Conservation (phyloP, 1,284 basidiomycete species). For the Rhodofomes roseus region DNA sequence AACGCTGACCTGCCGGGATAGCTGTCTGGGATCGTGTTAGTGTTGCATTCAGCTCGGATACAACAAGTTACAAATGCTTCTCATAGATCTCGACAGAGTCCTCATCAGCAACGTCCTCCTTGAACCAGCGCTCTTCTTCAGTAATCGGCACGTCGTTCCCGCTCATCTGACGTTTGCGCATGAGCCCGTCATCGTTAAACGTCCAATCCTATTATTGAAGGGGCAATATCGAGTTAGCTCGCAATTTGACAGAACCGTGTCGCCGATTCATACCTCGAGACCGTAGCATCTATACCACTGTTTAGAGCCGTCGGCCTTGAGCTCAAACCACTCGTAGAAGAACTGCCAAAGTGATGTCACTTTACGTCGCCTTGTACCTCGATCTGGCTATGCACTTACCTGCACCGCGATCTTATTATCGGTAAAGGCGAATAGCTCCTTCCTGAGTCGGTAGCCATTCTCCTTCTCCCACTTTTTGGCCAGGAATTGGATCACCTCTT, state of each 20-base stretch:
- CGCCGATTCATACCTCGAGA: slow-evolving; percentile 33
- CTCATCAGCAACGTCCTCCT: slow-evolving; percentile 32
- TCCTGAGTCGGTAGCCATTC: slow-evolving; percentile 40
- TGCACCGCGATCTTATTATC: slow-evolving; percentile 58
- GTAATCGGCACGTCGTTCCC: slow-evolving; percentile 54
- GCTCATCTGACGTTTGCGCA: slow-evolving; percentile 56
- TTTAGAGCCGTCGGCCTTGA: slow-evolving; percentile 30
- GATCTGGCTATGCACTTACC: slow-evolving; percentile 18
- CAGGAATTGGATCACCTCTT: slow-evolving; percentile 47
- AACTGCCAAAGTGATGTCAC: slow-evolving; percentile 32
- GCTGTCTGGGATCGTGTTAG: not conserved
- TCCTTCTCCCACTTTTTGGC: slow-evolving; percentile 55
- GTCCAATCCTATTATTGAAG: slow-evolving; percentile 48
- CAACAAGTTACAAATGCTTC: slow-evolving; percentile 14
- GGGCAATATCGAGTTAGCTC: not conserved
- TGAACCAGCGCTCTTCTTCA: slow-evolving; percentile 55
- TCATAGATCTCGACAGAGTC: slow-evolving; percentile 24
- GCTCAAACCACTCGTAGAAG: slow-evolving; percentile 56
- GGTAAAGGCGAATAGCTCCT: slow-evolving; percentile 55
- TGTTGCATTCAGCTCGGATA: not conserved
- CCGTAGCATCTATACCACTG: slow-evolving; percentile 58
- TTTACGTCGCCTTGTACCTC: not conserved
- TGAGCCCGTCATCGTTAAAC: slow-evolving; percentile 48
- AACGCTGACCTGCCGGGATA: not conserved
- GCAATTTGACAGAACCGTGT: not conserved